Conservation (phyloP, 2,329 filamentous ascomycete species). For the Aspergillus sp. region DNA sequence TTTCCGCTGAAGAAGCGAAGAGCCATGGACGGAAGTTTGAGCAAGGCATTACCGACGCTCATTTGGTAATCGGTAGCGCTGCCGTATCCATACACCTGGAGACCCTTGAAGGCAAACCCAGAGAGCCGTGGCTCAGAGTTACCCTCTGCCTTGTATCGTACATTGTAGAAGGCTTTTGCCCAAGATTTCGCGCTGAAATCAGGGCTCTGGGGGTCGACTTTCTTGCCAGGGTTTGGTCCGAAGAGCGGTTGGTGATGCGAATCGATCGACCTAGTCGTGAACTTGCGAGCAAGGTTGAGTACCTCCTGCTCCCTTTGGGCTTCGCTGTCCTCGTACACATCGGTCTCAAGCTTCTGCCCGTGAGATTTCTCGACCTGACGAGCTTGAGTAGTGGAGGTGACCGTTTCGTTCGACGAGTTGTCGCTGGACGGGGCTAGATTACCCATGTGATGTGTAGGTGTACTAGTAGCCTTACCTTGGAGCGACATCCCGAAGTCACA, state of each 20-base stretch:
- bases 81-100: slow-evolving; percentile 7
- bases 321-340: background rate
- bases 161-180: slow-evolving; percentile 6
- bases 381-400: background rate
- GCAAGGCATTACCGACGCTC: slow-evolving; percentile 9
- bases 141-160: background rate
- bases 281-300: background rate
- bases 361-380: background rate
- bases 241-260: background rate
- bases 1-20: background rate
- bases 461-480: background rate
- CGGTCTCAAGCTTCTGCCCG: background rate
- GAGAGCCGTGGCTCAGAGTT: background rate
- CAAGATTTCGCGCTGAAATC: slow-evolving; percentile 2
- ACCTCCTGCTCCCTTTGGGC: background rate
- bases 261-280: background rate
- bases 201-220: background rate
- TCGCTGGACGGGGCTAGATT: background rate
- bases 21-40: background rate
- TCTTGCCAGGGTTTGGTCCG: background rate
- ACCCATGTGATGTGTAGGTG: background rate
- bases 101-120: slow-evolving; percentile 1
- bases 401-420: background rate
- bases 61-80: slow-evolving; percentile 10
- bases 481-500: background rate